Conservation (phyloP, 2,329 filamentous ascomycete species). For the Cadophora malorum region DNA sequence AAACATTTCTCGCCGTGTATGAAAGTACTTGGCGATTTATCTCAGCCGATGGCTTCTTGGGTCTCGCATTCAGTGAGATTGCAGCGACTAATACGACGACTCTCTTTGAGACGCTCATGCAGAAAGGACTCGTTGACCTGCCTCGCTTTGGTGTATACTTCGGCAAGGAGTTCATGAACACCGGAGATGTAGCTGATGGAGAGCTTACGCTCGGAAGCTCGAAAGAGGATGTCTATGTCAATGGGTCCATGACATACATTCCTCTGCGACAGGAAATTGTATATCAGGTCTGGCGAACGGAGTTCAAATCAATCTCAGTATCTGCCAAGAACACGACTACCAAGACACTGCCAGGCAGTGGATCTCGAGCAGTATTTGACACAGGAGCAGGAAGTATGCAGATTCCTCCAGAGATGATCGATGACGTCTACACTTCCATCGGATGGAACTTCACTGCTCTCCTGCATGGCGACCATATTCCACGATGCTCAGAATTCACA, state of each 20-base stretch:
- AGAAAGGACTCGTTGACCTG: not conserved
- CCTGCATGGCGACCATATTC: not conserved
- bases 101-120: slow-evolving; percentile 9
- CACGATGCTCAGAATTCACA: slow-evolving; percentile 5
- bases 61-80: slow-evolving; percentile 4
- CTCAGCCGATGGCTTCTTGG: slow-evolving; percentile 8
- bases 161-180: not conserved
- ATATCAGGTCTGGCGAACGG: slow-evolving; percentile 9
- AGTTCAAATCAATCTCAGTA: not conserved
- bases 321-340: not conserved
- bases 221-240: slow-evolving; percentile 6
- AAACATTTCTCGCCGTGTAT: not conserved
- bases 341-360: not conserved
- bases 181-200: not conserved
- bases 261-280: not conserved
- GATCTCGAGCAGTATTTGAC: not conserved
- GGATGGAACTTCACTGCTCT: not conserved
- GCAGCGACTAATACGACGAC: not conserved
- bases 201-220: slow-evolving; percentile 1
- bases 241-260: not conserved
- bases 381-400: not conserved
- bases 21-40: not conserved
- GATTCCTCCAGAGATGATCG: slow-evolving; percentile 2
- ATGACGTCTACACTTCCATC: not conserved
- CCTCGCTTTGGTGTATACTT: slow-evolving; percentile 8